Evolutionary conservation across 305 asterid species (phyloP).

Genomic region (Galium porrigens): DNA sequence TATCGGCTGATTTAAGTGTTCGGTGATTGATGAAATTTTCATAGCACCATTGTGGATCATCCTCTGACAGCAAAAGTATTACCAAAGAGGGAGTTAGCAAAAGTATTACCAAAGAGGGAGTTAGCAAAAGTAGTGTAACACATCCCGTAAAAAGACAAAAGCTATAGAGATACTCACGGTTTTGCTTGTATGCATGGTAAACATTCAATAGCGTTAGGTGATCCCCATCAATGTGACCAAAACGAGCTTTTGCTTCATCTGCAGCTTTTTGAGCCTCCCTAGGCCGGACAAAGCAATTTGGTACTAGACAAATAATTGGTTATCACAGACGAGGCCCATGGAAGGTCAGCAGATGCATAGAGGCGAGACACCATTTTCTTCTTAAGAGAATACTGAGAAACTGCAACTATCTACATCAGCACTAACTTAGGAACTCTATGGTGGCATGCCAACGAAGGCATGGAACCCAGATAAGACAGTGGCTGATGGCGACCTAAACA

Average conservation of each 20-base stretch:
- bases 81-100: neutral
- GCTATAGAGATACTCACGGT: constrained; percentile 34
- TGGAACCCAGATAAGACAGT: constrained; percentile 72
- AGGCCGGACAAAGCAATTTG: constrained; percentile 99
- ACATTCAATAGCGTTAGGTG: constrained; percentile 87
- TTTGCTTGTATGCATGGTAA: constrained; percentile 89
- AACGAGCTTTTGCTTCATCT: constrained; percentile 95
- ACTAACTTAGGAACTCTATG: constrained; percentile 74
- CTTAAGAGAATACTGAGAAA: constrained; percentile 97
- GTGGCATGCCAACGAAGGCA: constrained; percentile 77
- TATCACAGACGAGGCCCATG: constrained; percentile 98
- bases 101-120: neutral
- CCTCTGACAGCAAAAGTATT: constrained; percentile 29
- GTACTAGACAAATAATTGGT: constrained; percentile 98
- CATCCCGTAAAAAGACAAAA: neutral
- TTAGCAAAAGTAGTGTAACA: constrained; percentile 7
- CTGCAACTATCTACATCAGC: constrained; percentile 99
- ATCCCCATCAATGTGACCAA: constrained; percentile 91
- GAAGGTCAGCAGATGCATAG: constrained; percentile 99
- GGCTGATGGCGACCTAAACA: constrained; percentile 89
- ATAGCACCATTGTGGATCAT: constrained; percentile 85
- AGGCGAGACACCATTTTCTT: constrained; percentile 99
- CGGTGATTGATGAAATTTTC: constrained; percentile 72
- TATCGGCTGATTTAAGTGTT: constrained; percentile 89
- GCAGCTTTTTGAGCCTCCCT: constrained; percentile 98